Percentiles rank a stretch among this genome's conserved stretches.
phyloP scores from a whole-genome alignment of 352 stramenopile species.

The Phytophthora ramorum region DNA sequence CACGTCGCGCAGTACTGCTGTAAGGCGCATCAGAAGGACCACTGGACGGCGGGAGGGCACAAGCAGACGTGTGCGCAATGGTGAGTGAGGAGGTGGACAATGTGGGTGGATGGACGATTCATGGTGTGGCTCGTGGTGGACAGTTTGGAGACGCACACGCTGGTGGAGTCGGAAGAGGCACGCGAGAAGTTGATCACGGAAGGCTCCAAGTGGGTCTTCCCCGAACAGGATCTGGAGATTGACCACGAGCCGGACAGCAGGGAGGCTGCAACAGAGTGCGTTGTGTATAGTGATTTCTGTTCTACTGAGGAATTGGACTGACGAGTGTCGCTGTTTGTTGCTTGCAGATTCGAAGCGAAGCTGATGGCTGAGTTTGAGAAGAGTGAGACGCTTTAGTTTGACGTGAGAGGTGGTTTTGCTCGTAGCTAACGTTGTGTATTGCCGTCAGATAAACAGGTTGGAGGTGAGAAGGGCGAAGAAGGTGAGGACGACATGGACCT shows the following conservation, averaged over 20 bases:
- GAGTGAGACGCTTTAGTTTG: conserved; percentile 35
- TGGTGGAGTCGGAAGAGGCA: conserved; percentile 50
- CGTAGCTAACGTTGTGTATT: conserved; percentile 1
- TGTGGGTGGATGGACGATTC: not conserved
- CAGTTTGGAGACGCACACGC: conserved; percentile 43
- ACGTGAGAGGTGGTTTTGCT: not conserved
- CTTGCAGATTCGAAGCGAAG: conserved; percentile 61
- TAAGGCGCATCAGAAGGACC: conserved; percentile 82
- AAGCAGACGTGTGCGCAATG: conserved; percentile 69
- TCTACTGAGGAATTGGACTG: not conserved
- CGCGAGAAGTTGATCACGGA: conserved; percentile 44
- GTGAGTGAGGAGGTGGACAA: conserved; percentile 32
- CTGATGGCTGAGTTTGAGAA: conserved; percentile 77
- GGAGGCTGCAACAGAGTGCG: conserved; percentile 66
- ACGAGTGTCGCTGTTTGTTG: conserved; percentile 1
- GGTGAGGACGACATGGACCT: conserved; percentile 78
- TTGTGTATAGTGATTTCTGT: not conserved
- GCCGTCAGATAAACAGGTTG: conserved; percentile 19
- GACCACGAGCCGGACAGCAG: conserved; percentile 73
- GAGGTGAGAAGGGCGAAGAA: conserved; percentile 32
- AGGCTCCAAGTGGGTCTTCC: conserved; percentile 82
- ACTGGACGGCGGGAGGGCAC: conserved; percentile 73
- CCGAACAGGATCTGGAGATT: conserved; percentile 78
- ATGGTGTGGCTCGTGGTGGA: not conserved
- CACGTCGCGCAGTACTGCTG: conserved; percentile 82